Evolutionary conservation across 495 filamentous ascomycete genomes (phyloP).

Genomic region (Thermothielavioides terrestris): DNA sequence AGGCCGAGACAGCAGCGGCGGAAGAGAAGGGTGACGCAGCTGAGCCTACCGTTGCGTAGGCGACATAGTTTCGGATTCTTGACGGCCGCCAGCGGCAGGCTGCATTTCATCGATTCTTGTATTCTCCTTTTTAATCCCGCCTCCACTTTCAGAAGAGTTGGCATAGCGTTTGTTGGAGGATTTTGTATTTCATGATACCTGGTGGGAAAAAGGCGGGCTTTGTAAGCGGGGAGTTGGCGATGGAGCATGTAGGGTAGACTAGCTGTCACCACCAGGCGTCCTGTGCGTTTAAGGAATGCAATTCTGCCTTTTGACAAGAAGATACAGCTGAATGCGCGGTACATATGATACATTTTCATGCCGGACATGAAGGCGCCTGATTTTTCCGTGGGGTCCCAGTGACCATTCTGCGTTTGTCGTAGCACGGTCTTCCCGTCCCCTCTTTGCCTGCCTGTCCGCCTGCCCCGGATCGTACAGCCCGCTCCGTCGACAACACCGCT

Average conservation of each 20-base stretch:
- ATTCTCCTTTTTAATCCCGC: constrained; percentile 7
- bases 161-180: constrained; percentile 8
- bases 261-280: constrained; percentile 4
- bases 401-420: too few relatives aligned
- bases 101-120: neutral
- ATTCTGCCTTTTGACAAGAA: neutral
- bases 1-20: neutral
- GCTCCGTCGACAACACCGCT: neutral
- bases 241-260: constrained; percentile 9
- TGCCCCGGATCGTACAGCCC: constrained; percentile 2
- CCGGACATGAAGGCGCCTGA: too few relatives aligned
- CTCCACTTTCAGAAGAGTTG: neutral
- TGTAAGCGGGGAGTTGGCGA: constrained; percentile 1
- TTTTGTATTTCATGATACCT: constrained; percentile 11
- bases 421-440: too few relatives aligned
- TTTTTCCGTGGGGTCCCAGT: too few relatives aligned
- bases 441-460: neutral
- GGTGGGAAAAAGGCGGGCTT: constrained; percentile 4
- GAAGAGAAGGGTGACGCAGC: constrained; percentile 6
- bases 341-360: constrained; percentile 9
- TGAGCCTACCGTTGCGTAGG: neutral
- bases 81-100: constrained; percentile 1
- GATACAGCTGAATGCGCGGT: neutral
- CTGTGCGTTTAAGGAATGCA: constrained; percentile 1
- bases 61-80: neutral